Conservation (phyloP, 345 rosid species). For the Lepidium aucheri region DNA sequence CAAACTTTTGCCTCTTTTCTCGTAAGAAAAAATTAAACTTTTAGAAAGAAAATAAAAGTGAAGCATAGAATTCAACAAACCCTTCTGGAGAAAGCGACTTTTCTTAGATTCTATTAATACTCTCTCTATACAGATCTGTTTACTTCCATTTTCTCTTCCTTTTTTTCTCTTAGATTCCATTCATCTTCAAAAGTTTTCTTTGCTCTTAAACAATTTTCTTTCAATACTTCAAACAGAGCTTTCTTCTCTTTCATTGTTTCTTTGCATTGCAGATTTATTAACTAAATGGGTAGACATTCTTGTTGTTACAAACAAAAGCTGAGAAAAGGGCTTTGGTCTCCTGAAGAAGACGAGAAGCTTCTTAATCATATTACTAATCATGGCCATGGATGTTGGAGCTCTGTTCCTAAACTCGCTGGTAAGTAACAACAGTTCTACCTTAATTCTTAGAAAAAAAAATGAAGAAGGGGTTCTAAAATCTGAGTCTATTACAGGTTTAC, state of each 20-base stretch:
- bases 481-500: constrained; percentile 39
- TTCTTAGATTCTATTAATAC: constrained; percentile 24
- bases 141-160: constrained; percentile 23
- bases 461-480: background rate
- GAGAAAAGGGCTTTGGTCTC: constrained; percentile 86
- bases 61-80: constrained; percentile 15
- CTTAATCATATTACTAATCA: constrained; percentile 55
- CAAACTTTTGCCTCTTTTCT: background rate
- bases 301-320: constrained; percentile 75
- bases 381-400: constrained; percentile 87
- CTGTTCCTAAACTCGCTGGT: constrained; percentile 86
- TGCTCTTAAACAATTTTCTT: background rate
- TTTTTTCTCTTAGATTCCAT: constrained; percentile 15
- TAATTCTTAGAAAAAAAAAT: background rate
- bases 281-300: constrained; percentile 74
- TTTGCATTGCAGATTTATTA: constrained; percentile 14
- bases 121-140: constrained; percentile 5
- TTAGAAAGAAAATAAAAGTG: background rate
- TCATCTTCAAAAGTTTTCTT: constrained; percentile 3
- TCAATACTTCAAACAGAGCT: background rate
- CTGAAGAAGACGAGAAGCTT: constrained; percentile 85
- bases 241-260: background rate
- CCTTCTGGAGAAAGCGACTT: constrained; percentile 23
- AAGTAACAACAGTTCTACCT: background rate
- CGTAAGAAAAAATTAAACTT: background rate